Percentiles rank a stretch among this genome's conserved stretches.
phyloP scores from a whole-genome alignment of 768 basidiomycete species.

The Termitomyces sp. region DNA sequence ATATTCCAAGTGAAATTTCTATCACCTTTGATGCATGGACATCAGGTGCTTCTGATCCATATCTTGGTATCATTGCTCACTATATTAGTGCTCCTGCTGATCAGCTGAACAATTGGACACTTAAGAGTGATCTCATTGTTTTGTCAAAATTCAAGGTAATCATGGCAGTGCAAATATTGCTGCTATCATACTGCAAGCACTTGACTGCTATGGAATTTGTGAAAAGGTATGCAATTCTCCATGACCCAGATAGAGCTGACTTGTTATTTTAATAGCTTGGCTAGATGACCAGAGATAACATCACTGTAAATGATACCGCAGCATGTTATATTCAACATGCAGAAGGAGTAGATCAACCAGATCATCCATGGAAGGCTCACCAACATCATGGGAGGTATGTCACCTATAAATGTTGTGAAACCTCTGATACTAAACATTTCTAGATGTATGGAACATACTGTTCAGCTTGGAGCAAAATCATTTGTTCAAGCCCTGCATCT shows the following conservation, averaged over 20 bases:
- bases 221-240: neutral
- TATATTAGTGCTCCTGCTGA: no score
- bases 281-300: constrained; percentile 28
- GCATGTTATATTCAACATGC: no score
- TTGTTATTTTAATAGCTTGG: constrained; percentile 19
- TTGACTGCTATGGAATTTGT: constrained; percentile 4
- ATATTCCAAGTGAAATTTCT: constrained; percentile 1
- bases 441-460: no score
- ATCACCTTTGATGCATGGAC: constrained; percentile 17
- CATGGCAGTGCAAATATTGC: constrained; percentile 4
- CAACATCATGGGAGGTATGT: constrained; percentile 18
- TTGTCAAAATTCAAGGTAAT: no score
- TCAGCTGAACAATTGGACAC: no score
- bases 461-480: no score
- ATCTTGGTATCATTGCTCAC: no score
- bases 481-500: constrained; percentile 20
- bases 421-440: constrained; percentile 6
- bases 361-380: no score
- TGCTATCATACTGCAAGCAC: neutral
- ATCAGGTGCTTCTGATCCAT: constrained; percentile 7
- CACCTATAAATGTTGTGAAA: neutral
- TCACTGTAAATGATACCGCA: constrained; percentile 22
- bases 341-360: no score
- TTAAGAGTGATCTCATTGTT: constrained; percentile 3
- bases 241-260: neutral